Percentiles rank a stretch among this genome's conserved stretches.
Evolutionary conservation across 768 basidiomycete genomes (phyloP).

Genomic region (Lactarius pseudohatsudake): DNA sequence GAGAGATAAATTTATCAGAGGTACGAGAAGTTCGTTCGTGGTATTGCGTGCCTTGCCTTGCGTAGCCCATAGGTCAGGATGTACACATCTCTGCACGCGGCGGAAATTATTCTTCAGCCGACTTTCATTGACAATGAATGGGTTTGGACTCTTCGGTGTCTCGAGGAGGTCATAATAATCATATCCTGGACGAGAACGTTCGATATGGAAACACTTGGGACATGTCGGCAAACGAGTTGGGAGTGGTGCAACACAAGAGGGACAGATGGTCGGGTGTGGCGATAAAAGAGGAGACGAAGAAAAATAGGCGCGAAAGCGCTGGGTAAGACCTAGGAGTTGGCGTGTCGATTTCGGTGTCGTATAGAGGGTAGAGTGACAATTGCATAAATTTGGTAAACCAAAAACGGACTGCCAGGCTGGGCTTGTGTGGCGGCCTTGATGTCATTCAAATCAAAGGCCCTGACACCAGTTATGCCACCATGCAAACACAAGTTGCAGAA

Average conservation of each 20-base stretch:
- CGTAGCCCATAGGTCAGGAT: slow-evolving; percentile 84
- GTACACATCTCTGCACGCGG: slow-evolving; percentile 70
- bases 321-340: not conserved
- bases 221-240: slow-evolving; percentile 74
- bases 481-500: slow-evolving; percentile 14
- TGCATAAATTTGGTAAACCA: not conserved
- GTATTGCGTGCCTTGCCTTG: slow-evolving; percentile 50
- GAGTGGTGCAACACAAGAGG: slow-evolving; percentile 59
- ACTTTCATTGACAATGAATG: slow-evolving; percentile 64
- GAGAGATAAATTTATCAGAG: not conserved
- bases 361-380: slow-evolving; percentile 1
- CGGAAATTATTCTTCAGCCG: slow-evolving; percentile 69
- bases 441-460: slow-evolving; percentile 1
- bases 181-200: slow-evolving; percentile 22
- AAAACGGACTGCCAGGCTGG: not conserved
- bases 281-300: not conserved
- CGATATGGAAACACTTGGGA: slow-evolving; percentile 64
- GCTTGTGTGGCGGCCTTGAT: not conserved
- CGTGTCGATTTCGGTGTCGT: not conserved
- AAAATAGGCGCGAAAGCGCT: not conserved
- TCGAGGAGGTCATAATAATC: slow-evolving; percentile 71
- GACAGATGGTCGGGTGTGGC: slow-evolving; percentile 41
- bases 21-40: not conserved
- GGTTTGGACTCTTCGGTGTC: slow-evolving; percentile 59
- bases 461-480: slow-evolving; percentile 2